Base-by-base conservation (phyloP, 129 eudicot genomes). In the Calendula officinalis region DNA sequence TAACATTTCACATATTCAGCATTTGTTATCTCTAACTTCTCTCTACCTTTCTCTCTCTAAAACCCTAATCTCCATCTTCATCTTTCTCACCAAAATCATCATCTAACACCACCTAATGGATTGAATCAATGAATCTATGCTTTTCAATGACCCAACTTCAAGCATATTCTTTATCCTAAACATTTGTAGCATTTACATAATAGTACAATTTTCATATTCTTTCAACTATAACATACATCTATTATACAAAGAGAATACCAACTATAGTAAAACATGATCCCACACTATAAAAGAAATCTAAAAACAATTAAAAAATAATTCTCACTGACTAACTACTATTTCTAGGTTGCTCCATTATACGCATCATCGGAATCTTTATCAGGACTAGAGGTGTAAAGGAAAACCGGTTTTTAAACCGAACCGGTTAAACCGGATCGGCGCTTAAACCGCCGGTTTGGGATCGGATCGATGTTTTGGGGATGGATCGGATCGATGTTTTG, bases 261-360 rank as follows among this genome's bases (percentile, higher is more conserved):
- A 7, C 63, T 30, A 22, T 8, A 34, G 50, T 5, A 47, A 11
- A 61, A 12, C 51, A 46, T 34, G 12, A 42, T 49, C 43, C 68
- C 63, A 62, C 59, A 63, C 52, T 4, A 15, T 5, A 43, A 27
- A 67, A 40, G 17, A 53, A 40, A 27, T n/a, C 6, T 17, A 36
- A 49, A 4, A 45, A 63, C 38, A 62, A 33, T 30, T 10, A 53
- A 53, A 42, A 54, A 27, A 55, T 0, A 22, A 0, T 2, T 22
- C 30, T 42, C 43, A 4, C 52, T 58, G 36, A 17, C 62, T 40
- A 62, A 12, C 38, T 47, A 47, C 60, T 56, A 55, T 12, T 9
- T 10, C 73, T 69, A 58, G 14, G 40, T 5, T 46, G 73, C 69
- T 66, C 63, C 62, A 74, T 73, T 68, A 71, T 77, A 65, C 81